Percentiles rank a stretch among this genome's conserved stretches.
Conservation (phyloP, 352 stramenopile genomes). For the Pythium monospermum region DNA sequence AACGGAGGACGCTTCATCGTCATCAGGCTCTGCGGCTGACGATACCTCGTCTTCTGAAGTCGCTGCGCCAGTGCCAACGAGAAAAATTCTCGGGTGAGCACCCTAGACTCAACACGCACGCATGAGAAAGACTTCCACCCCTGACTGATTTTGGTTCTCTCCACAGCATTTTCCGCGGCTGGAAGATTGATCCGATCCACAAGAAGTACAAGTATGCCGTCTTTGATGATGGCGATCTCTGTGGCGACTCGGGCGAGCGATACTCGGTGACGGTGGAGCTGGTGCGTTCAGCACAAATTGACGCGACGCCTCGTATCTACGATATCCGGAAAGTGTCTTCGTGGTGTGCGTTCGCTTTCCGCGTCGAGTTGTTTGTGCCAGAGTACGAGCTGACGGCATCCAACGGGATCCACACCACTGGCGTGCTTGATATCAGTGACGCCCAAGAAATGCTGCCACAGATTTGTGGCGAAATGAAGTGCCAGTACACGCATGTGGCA, state of each 20-base stretch:
- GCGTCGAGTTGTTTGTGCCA: constrained; percentile 42
- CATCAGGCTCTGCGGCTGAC: neutral
- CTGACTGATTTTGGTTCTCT: neutral
- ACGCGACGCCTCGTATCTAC: constrained; percentile 36
- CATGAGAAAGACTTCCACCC: neutral
- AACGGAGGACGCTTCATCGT: neutral
- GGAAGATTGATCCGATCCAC: constrained; percentile 73
- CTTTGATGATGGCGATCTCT: constrained; percentile 73
- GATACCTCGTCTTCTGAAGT: neutral
- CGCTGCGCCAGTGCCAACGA: constrained; percentile 13
- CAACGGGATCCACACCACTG: constrained; percentile 56
- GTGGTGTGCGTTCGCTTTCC: constrained; percentile 52
- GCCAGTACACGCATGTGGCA: constrained; percentile 46
- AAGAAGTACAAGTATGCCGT: constrained; percentile 75
- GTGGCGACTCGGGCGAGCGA: constrained; percentile 34
- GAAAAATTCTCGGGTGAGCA: constrained; percentile 50
- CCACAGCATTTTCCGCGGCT: constrained; percentile 66
- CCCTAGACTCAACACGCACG: neutral
- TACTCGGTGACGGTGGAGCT: constrained; percentile 52
- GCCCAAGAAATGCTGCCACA: constrained; percentile 44
- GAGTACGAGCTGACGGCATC: constrained; percentile 31
- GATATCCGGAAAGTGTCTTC: constrained; percentile 50
- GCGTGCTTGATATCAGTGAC: constrained; percentile 63
- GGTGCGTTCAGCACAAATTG: constrained; percentile 34
- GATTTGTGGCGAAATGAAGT: constrained; percentile 73